Percentiles rank a stretch among this genome's conserved stretches.
These are phyloP conservation scores for Rhodotorula sp. DNA, from an alignment of 1,284 basidiomycete genomes.

Conservation along the genomic window DNA sequence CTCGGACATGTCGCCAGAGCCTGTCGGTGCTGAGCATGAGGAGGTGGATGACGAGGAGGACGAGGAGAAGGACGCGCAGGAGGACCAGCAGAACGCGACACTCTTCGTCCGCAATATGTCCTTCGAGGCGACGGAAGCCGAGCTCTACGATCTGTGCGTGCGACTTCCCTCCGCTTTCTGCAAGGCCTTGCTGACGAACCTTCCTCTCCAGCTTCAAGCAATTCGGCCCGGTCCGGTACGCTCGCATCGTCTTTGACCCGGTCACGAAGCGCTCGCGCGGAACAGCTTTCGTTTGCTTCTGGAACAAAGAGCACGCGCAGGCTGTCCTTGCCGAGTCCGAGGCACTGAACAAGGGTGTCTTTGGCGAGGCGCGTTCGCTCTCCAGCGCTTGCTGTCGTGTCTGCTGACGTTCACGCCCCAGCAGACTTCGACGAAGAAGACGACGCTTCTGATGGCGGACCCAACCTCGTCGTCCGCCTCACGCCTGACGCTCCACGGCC, in stretches of 20 bases:
- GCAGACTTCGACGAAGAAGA: slow-evolving; percentile 40
- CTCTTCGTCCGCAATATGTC: slow-evolving; percentile 94
- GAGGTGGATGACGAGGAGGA: slow-evolving; percentile 42
- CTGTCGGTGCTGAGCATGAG: slow-evolving; percentile 20
- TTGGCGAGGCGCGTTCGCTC: slow-evolving; percentile 44
- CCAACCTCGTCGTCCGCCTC: slow-evolving; percentile 82
- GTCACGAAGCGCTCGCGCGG: slow-evolving; percentile 83
- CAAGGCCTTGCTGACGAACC: neutral
- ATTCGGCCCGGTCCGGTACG: slow-evolving; percentile 92
- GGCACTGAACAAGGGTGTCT: slow-evolving; percentile 47
- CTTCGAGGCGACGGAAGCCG: slow-evolving; percentile 87
- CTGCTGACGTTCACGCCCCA: neutral
- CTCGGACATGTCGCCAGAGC: slow-evolving; percentile 30
- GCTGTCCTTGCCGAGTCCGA: slow-evolving; percentile 79
- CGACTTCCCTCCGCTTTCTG: accelerated
- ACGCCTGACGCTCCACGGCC: slow-evolving; percentile 82
- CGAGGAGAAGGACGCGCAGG: slow-evolving; percentile 53
- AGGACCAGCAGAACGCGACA: slow-evolving; percentile 58
- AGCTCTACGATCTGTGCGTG: slow-evolving; percentile 72
- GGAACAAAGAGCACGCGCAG: slow-evolving; percentile 88
- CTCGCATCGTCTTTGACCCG: slow-evolving; percentile 83
- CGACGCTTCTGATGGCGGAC: slow-evolving; percentile 87
- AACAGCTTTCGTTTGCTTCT: slow-evolving; percentile 96
- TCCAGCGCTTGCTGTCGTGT: neutral
- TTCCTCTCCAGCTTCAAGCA: slow-evolving; percentile 66